Conservation (phyloP, 2,329 filamentous ascomycete species). For the Bipolaris victoriae region DNA sequence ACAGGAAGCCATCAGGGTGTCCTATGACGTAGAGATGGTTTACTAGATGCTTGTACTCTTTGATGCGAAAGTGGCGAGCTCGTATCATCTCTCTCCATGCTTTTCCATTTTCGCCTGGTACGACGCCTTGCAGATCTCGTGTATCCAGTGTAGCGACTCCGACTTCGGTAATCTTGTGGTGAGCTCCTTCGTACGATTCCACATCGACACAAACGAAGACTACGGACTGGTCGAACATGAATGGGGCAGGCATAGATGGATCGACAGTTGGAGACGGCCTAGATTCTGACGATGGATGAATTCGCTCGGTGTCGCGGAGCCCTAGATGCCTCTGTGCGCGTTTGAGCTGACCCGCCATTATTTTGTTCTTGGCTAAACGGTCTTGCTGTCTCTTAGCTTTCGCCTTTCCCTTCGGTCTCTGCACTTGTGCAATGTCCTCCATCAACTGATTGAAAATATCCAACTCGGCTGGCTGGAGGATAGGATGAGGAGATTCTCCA, state of each 20-base stretch:
- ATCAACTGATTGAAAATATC: slow-evolving; percentile 63
- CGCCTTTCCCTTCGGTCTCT: slow-evolving; percentile 57
- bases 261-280: slow-evolving; percentile 22
- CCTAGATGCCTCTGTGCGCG: slow-evolving; percentile 74
- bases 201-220: slow-evolving; percentile 82
- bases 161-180: slow-evolving; percentile 77
- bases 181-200: slow-evolving; percentile 76
- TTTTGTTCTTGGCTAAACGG: slow-evolving; percentile 57
- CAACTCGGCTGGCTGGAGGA: slow-evolving; percentile 48
- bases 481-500: slow-evolving; percentile 27
- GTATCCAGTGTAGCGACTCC: slow-evolving; percentile 85
- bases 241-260: slow-evolving; percentile 27
- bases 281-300: neutral
- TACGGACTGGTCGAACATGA: slow-evolving; percentile 54
- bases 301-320: slow-evolving; percentile 55
- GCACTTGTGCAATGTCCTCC: slow-evolving; percentile 57
- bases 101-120: slow-evolving; percentile 66
- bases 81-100: slow-evolving; percentile 73
- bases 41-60: slow-evolving; percentile 68
- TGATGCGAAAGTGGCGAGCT: slow-evolving; percentile 76
- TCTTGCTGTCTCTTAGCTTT: slow-evolving; percentile 58
- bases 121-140: slow-evolving; percentile 57
- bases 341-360: slow-evolving; percentile 63
- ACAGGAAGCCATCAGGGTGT: slow-evolving; percentile 75
- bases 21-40: slow-evolving; percentile 75